These are phyloP conservation scores for Rhamnella rubrinervis DNA, from an alignment of 331 rosid species.

Conservation along the genomic window DNA sequence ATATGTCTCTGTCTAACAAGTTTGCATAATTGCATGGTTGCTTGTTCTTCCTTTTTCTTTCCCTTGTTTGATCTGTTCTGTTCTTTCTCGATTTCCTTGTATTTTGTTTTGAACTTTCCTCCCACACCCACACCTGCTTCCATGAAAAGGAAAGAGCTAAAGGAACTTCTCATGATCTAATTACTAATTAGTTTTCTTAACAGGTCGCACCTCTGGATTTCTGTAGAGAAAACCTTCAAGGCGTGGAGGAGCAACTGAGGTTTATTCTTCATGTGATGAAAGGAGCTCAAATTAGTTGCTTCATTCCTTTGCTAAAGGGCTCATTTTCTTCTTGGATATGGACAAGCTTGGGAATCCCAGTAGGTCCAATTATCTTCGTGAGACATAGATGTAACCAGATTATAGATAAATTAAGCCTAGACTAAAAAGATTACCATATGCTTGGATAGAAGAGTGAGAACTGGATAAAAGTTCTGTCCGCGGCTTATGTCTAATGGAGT, in stretches of 20 bases:
- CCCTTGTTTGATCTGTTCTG: no score
- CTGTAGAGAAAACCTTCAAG: conserved; percentile 62
- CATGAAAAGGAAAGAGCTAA: not conserved
- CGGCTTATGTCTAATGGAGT: not conserved
- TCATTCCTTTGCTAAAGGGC: conserved; percentile 71
- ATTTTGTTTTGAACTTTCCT: no score
- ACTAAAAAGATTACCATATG: not conserved
- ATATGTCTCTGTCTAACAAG: not conserved
- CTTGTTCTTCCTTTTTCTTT: no score
- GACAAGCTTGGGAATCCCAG: conserved; percentile 79
- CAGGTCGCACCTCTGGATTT: conserved; percentile 89
- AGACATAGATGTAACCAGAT: conserved; percentile 3
- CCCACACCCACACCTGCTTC: no score
- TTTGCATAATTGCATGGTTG: no score
- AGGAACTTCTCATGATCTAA: no score
- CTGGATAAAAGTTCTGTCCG: not conserved
- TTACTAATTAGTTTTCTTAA: conserved; percentile 16
- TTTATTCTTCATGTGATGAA: conserved; percentile 64
- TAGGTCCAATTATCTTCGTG: conserved; percentile 37
- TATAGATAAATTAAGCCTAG: not conserved
- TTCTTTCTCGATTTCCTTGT: no score
- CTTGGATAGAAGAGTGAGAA: not conserved
- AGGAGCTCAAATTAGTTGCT: conserved; percentile 50
- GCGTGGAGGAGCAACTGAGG: conserved; percentile 86
- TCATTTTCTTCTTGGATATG: conserved; percentile 85